Conservation (phyloP, 495 filamentous ascomycete species). For the Hyphodiscus hymeniophilus region DNA sequence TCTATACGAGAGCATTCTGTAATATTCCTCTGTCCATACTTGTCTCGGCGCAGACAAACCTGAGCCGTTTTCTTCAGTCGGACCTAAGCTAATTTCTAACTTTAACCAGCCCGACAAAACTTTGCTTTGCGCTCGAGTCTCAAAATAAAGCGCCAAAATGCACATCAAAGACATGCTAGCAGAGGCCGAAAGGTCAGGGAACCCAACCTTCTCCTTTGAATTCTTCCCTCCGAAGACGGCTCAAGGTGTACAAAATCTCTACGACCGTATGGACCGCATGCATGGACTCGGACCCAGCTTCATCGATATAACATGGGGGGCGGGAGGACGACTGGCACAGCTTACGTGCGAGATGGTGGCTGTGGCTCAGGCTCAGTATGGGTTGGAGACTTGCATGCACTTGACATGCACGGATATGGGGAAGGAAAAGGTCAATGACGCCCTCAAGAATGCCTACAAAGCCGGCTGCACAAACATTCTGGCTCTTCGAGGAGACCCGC, state of each 20-base stretch:
- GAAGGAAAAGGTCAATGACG: constrained; percentile 78
- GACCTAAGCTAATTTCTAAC: neutral
- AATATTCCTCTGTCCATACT: too few relatives aligned
- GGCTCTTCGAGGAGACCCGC: constrained; percentile 89
- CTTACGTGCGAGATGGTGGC: constrained; percentile 97
- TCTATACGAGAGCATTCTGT: too few relatives aligned
- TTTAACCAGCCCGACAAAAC: neutral
- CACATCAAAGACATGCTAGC: constrained; percentile 92
- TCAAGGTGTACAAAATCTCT: constrained; percentile 97
- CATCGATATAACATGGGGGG: constrained; percentile 98
- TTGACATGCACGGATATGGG: constrained; percentile 99
- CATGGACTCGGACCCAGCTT: constrained; percentile 86
- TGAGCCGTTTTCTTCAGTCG: too few relatives aligned
- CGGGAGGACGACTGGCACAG: constrained; percentile 81
- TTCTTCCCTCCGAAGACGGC: constrained; percentile 99
- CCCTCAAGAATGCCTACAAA: constrained; percentile 82
- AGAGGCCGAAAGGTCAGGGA: constrained; percentile 64
- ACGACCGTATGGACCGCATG: constrained; percentile 99
- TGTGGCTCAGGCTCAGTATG: constrained; percentile 92
- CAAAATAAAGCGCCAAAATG: constrained; percentile 31
- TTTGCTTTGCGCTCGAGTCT: neutral
- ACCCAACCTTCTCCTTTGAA: constrained; percentile 93
- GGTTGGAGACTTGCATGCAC: constrained; percentile 98
- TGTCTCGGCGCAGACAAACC: too few relatives aligned
- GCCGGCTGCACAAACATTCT: constrained; percentile 97